Base-by-base conservation (phyloP, 2,329 filamentous ascomycete species). In the Tolypocladium tundrense region DNA sequence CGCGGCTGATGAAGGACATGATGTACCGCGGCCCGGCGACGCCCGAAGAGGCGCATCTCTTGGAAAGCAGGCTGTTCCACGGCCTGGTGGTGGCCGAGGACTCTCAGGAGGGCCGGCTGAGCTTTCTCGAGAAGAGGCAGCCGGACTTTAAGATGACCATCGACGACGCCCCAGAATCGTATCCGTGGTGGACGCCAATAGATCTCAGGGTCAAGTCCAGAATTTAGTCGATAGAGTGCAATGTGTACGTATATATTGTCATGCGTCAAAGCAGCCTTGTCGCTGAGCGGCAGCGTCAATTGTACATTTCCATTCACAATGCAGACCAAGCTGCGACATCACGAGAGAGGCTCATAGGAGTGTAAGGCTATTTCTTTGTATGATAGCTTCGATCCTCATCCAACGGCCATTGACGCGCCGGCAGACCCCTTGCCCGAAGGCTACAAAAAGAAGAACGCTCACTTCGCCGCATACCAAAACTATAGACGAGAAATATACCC, bases 51-150 rank as follows among this genome's bases (percentile, higher is more conserved):
- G 82, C 87, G 57, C 87, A 90, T 74, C 70, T 90, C 62, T 72
- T 91, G 37, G 88, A 92, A 72, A 84, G 80, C 62, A 78, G 75
- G 60, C 69, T 88, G n/a, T 76, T 88, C 58, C 81, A 79, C 65
- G 82, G 86, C 62, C 59, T 88, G 59, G 85, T 85, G 69, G 73
- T 72, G 11, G 81, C 71, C 11, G 60, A 62, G 27, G 88, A 90
- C 65, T 83, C 86, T 56, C 79, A 78, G 41, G 88, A 90, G 68
- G 87, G 87, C 21, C n/a, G 33, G n/a, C 24, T 8, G 27, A 84
- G 84, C n/a, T 90, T 90, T 69, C 70, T 88, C 67, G 76, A 89
- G 72, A 90, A 90, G 75, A 75, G 87, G 54, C 75, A 78, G 58
- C 82, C 85, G 0, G 74, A 79, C 14, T 90, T 90, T 65, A 75